These are phyloP conservation scores for Diaporthe batatas DNA, from an alignment of 2,329 filamentous ascomycete genomes.

Conservation along the genomic window DNA sequence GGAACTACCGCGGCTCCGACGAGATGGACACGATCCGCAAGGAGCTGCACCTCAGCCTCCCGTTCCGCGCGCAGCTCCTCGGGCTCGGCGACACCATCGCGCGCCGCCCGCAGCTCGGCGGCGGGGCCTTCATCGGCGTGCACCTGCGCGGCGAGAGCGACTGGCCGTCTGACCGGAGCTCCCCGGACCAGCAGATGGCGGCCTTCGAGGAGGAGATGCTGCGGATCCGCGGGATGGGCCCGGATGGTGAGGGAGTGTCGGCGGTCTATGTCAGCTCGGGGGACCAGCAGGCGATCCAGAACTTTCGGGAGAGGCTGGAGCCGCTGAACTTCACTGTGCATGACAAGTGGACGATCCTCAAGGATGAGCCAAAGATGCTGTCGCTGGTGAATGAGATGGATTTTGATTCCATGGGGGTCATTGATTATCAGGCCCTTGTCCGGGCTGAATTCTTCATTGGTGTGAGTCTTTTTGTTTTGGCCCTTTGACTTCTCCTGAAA, in stretches of 20 bases:
- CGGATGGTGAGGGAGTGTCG: not conserved
- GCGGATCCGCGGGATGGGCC: not conserved
- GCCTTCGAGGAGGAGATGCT: not conserved
- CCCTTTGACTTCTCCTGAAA: not conserved
- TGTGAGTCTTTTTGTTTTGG: not conserved
- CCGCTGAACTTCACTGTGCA: not conserved
- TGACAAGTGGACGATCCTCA: not conserved
- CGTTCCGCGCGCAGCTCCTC: not conserved
- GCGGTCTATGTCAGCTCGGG: not conserved
- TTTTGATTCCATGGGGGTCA: not conserved
- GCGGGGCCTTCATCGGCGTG: not conserved
- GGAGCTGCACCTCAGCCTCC: too few relatives aligned
- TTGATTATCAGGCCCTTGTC: not conserved
- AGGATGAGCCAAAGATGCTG: not conserved
- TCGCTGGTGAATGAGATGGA: not conserved
- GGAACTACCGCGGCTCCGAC: too few relatives aligned
- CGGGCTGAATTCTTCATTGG: not conserved
- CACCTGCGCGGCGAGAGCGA: not conserved
- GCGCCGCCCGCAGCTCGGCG: not conserved
- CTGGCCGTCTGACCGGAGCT: not conserved
- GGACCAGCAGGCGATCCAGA: not conserved
- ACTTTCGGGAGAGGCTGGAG: not conserved
- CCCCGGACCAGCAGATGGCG: not conserved
- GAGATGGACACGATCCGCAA: too few relatives aligned
- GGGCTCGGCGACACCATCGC: not conserved